These are phyloP conservation scores for Tylopilus felleus DNA, from an alignment of 768 basidiomycete species.

Conservation along the genomic window DNA sequence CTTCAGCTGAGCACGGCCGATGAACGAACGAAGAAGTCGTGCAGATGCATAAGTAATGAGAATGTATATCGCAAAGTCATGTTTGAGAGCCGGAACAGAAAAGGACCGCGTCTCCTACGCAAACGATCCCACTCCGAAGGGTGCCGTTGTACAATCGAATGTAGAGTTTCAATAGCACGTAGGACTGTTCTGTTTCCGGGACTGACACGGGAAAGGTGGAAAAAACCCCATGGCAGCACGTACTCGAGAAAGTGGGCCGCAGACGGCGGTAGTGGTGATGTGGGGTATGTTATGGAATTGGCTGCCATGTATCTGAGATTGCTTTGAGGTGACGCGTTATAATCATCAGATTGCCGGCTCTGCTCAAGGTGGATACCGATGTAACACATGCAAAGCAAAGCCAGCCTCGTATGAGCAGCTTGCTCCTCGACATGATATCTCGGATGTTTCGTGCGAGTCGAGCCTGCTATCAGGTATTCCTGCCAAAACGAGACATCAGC, in stretches of 20 bases:
- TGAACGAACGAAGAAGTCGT: background rate
- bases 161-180: background rate
- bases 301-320: no score
- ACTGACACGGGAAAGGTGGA: background rate
- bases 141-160: background rate
- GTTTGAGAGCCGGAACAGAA: background rate
- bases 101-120: background rate
- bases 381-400: no score
- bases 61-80: background rate
- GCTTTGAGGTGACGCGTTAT: no score
- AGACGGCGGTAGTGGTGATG: no score
- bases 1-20: background rate
- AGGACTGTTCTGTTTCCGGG: background rate
- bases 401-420: no score
- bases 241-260: background rate
- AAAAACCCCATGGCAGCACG: background rate
- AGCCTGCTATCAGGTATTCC: no score
- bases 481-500: no score
- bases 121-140: background rate
- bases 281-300: no score
- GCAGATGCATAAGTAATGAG: background rate
- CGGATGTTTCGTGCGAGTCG: no score
- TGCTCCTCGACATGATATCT: no score
- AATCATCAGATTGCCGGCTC: no score
- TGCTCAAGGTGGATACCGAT: no score